These are phyloP conservation scores for Ceriops tagal DNA, from an alignment of 345 rosid species.

Conservation along the genomic window DNA sequence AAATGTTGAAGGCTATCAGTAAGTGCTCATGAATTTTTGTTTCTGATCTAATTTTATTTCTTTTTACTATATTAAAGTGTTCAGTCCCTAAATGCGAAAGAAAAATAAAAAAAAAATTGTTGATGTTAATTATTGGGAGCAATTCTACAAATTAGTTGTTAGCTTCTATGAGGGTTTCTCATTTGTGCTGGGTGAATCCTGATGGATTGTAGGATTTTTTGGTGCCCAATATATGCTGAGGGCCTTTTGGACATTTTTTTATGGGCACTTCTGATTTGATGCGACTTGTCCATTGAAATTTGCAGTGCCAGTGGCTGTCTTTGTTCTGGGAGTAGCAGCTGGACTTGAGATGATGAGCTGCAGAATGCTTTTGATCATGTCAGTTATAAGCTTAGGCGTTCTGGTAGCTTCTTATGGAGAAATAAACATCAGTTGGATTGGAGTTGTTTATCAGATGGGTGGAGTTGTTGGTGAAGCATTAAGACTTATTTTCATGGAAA, in stretches of 20 bases:
- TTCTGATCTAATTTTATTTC: neutral
- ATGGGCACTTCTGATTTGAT: conserved; percentile 5
- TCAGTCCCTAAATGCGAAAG: neutral
- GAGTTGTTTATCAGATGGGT: conserved; percentile 99
- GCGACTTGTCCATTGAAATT: conserved; percentile 30
- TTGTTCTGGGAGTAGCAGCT: conserved; percentile 85
- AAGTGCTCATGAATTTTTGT: conserved; percentile 23
- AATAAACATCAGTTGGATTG: conserved; percentile 85
- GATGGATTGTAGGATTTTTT: neutral
- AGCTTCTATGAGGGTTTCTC: neutral
- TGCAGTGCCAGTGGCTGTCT: conserved; percentile 99
- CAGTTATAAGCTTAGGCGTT: conserved; percentile 90
- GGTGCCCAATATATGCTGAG: conserved; percentile 1
- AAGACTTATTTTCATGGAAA: conserved; percentile 88
- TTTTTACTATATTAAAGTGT: neutral
- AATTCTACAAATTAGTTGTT: neutral
- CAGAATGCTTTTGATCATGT: conserved; percentile 94
- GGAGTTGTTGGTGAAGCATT: conserved; percentile 96
- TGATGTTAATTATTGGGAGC: neutral
- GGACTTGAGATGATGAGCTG: conserved; percentile 95
- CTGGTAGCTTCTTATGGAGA: conserved; percentile 96
- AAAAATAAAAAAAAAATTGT: no score
- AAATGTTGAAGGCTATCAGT: conserved; percentile 98
- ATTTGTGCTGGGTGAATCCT: neutral
- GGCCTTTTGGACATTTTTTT: neutral